Evolutionary conservation across 331 rosid species (phyloP), one percentile per base, ranked within the genome.

Genomic region (Quercus phellos): DNA sequence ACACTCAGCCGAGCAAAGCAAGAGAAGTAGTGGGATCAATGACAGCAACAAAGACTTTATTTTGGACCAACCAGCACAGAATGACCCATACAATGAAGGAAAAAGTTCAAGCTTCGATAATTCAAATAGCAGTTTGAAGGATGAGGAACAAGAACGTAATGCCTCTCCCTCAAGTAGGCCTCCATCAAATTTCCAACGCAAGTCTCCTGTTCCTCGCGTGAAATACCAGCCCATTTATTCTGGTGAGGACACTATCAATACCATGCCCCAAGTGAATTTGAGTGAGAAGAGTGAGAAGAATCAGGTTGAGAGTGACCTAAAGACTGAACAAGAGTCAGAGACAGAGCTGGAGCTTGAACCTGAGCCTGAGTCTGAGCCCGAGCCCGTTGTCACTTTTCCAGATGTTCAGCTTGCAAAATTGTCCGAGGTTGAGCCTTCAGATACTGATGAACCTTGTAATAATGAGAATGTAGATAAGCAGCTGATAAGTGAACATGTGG

Each of bases 161-260:
- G 50, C 73, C 70, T 79, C 85, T 27, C 72, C 86, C 55, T 76
- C 68, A 4, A 42, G 84, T 55, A 89, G 97, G 78, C 96, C 97
- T 27, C 81, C 72, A 17, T 94, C 98, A 18, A 88, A 11, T 73
- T 94, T 94, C 81, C 94, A 87, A 76, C 91, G 88, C 72, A 88
- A 80, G 84, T 94, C 97, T 56, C 97, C 97, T 4, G 84, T 94
- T 66, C 90, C 96, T 81, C 94, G 96, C 17, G 55, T 81, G 60
- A 88, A 84, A 55, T 84, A 84, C 82, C 87, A 89, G 77, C 84
- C 94, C 55, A 66, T 85, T 75, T 77, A 81, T 73, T 72, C 86
- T 24, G 77, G 82, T 27, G 87, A 80, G 73, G 86, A 74, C 26
- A 79, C 56, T 46, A 71, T 72, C 60, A 38, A 81, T 76, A 68